phyloP scores from a whole-genome alignment of 352 stramenopile genomes.

The Globisporangium perplexum region DNA sequence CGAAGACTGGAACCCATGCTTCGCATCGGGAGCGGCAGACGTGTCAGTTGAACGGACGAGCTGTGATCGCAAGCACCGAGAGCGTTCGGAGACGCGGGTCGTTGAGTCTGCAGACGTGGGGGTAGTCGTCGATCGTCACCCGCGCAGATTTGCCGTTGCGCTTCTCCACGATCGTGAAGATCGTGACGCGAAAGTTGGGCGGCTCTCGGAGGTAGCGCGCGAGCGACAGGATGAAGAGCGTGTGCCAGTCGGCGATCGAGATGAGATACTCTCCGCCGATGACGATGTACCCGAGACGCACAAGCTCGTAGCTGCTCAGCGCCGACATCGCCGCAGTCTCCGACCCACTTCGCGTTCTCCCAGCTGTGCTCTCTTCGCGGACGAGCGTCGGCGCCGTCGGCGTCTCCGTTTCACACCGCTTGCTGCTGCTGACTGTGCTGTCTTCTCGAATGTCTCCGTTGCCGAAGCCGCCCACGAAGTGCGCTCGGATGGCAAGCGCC shows the following conservation, averaged over 20 bases:
- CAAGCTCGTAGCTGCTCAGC: conserved; percentile 13
- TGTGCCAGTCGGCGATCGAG: conserved; percentile 18
- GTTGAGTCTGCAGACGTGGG: conserved; percentile 23
- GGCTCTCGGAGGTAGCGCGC: conserved; percentile 11
- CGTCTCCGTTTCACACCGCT: not conserved
- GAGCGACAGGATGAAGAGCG: conserved; percentile 16
- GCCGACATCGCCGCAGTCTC: not conserved
- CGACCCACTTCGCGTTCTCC: not conserved
- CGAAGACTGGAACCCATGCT: not conserved
- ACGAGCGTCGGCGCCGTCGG: too few species aligned
- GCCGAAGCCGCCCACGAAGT: conserved; percentile 9
- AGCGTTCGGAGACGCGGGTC: conserved; percentile 18
- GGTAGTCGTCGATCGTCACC: conserved; percentile 11
- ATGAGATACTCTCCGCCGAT: conserved; percentile 12
- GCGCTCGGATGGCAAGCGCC: conserved; percentile 8
- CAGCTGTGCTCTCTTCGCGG: not conserved
- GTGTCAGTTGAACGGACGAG: conserved; percentile 6
- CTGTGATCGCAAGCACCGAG: conserved; percentile 16
- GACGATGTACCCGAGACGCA: conserved; percentile 15
- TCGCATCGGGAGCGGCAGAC: not conserved
- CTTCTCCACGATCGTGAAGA: conserved; percentile 18
- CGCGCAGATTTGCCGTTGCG: not conserved
- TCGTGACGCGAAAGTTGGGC: conserved; percentile 21
- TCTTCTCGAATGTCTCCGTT: conserved; percentile 2
- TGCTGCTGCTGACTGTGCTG: not conserved